Base-by-base conservation (phyloP, 805 yeast species). In the Cyberlindnera maclurae region DNA sequence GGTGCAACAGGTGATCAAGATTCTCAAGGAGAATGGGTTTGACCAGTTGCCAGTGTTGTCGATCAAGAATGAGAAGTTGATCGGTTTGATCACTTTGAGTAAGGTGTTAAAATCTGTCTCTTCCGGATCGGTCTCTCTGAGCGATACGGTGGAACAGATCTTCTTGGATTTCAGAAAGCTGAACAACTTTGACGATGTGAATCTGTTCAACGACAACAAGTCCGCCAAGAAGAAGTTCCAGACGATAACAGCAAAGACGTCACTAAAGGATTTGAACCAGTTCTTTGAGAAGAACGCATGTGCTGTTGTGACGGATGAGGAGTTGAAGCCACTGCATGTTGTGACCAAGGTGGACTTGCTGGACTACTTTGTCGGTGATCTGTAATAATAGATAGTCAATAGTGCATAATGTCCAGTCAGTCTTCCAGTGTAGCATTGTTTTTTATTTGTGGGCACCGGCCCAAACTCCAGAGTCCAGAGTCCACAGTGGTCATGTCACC, bases 341-440 rank as follows among this genome's bases (percentile, higher is more conserved):
- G 95, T 84, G 41, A 85, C 95, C 43, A 85, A 85, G 69, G 90
- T 85, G 55, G 95, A 85, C 61, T 70, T 85, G 59, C 68, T 85
- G 52, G 73, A 82, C 43, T 68, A 64, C 48, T 58, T 66, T 28
- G 46, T 52, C 26, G 52, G 37, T 15, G 37, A 20, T 8, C 8
- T 20, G 24, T 20, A 20, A 20, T 20, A 8, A 20, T 20, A 20
- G 24, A 31, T 20, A 8, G 24, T 20, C 7, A 16, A 31, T 12
- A 17, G 18, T 12, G 5, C 24, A 4, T 3, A 10, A 16, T 10
- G 24, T 20, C 24, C 8, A 20, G 24, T 15, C 12, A n/a, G n/a
- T n/a, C n/a, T n/a, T 31, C 12, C 33, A 12, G 18, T 6, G 13
- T 10, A 15, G 22, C 24, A 12, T 9, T 31, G 16, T 15, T 11